These are phyloP conservation scores for Schwanniomyces pseudopolymorphus DNA, from an alignment of 805 yeast genomes.

Conservation along the genomic window DNA sequence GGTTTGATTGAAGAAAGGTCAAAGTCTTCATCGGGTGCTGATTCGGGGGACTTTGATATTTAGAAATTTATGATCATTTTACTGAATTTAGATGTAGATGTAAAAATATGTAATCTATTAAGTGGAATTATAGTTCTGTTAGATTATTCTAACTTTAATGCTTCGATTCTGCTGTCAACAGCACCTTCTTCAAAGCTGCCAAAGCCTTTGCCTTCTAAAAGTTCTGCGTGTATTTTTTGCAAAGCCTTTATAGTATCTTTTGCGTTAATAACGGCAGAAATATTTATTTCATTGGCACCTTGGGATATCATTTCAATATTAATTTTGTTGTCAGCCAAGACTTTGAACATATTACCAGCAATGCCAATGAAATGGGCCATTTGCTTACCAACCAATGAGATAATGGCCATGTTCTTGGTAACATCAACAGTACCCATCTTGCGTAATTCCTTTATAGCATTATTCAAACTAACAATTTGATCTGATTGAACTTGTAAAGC, in stretches of 20 bases:
- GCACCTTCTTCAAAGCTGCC: constrained; percentile 25
- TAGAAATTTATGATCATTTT: constrained; percentile 8
- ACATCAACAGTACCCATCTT: constrained; percentile 87
- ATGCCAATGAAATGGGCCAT: constrained; percentile 96
- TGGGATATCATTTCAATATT: constrained; percentile 98
- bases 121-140: background rate
- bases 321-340: constrained; percentile 85
- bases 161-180: constrained; percentile 30
- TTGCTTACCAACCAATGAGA: constrained; percentile 93
- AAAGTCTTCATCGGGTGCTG: constrained; percentile 12
- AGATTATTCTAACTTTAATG: constrained; percentile 19
- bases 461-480: constrained; percentile 61
- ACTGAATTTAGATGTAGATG: constrained; percentile 1
- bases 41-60: constrained; percentile 34
- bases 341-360: constrained; percentile 95
- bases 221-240: constrained; percentile 75
- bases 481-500: constrained; percentile 78
- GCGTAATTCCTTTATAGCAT: constrained; percentile 75
- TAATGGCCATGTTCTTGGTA: constrained; percentile 83
- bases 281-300: constrained; percentile 97
- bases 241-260: constrained; percentile 82
- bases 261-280: constrained; percentile 89
- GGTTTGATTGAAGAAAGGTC: constrained; percentile 50
- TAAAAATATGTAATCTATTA: background rate
- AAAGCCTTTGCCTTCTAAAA: constrained; percentile 49